Evolutionary conservation across 208 protist genomes (phyloP).

Genomic region (Porcisia hertigi): DNA sequence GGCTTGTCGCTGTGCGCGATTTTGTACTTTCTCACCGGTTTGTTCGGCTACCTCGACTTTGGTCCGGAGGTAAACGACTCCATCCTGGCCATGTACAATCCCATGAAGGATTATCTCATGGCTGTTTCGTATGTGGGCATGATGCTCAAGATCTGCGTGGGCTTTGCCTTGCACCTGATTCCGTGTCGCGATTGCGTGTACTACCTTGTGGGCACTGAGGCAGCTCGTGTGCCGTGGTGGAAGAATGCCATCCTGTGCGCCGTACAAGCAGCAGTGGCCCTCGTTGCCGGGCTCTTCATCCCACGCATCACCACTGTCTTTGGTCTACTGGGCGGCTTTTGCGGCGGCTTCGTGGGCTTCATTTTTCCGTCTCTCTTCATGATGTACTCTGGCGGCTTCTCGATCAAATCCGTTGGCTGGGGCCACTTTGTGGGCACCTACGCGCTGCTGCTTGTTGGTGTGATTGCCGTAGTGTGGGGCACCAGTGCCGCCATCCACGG

Average conservation of each 20-base stretch:
- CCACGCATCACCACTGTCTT: slow-evolving; percentile 70
- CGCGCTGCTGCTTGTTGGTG: slow-evolving; percentile 50
- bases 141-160: slow-evolving; percentile 74
- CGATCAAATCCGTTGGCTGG: slow-evolving; percentile 33
- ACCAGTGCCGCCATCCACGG: slow-evolving; percentile 61
- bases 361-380: slow-evolving; percentile 74
- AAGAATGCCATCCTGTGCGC: slow-evolving; percentile 45
- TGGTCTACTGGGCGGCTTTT: slow-evolving; percentile 69
- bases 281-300: slow-evolving; percentile 75
- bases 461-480: slow-evolving; percentile 67
- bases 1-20: slow-evolving; percentile 47
- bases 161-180: slow-evolving; percentile 57
- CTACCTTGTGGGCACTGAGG: slow-evolving; percentile 41
- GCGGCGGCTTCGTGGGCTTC: slow-evolving; percentile 75
- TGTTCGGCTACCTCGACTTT: slow-evolving; percentile 89
- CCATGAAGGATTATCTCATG: slow-evolving; percentile 53
- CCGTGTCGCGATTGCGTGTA: slow-evolving; percentile 64
- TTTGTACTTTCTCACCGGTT: slow-evolving; percentile 71
- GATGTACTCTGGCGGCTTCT: slow-evolving; percentile 12
- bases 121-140: slow-evolving; percentile 62
- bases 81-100: slow-evolving; percentile 66
- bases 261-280: slow-evolving; percentile 28
- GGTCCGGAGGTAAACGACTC: slow-evolving; percentile 42
- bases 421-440: slow-evolving; percentile 60
- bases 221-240: slow-evolving; percentile 43